phyloP scores from a whole-genome alignment of 495 filamentous ascomycete species.

The Talaromyces liani region DNA sequence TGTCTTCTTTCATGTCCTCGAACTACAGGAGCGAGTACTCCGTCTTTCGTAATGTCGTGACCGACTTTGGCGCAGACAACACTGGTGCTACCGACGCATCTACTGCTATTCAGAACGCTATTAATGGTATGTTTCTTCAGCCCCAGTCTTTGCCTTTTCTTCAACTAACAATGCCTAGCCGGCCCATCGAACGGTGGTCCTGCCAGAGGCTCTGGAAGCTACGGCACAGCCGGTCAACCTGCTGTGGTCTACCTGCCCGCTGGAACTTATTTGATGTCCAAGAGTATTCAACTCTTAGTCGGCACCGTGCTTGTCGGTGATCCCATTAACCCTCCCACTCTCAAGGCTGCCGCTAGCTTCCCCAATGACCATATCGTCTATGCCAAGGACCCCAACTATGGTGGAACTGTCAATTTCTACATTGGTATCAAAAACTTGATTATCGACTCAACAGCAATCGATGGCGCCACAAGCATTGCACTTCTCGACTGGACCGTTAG shows the following conservation, averaged over 20 bases:
- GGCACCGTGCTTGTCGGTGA: conserved; percentile 40
- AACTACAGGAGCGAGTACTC: conserved; percentile 20
- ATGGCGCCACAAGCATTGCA: conserved; percentile 17
- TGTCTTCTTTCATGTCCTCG: conserved; percentile 21
- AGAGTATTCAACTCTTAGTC: conserved; percentile 32
- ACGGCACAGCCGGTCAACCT: conserved; percentile 40
- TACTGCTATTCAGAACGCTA: conserved; percentile 23
- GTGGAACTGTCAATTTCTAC: conserved; percentile 32
- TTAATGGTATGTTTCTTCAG: conserved; percentile 15
- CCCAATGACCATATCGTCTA: conserved; percentile 24
- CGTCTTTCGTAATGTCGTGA: conserved; percentile 31
- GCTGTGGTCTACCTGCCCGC: conserved; percentile 43
- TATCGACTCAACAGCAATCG: conserved; percentile 27
- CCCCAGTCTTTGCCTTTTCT: neutral
- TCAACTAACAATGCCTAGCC: conserved; percentile 9
- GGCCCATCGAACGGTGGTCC: conserved; percentile 17
- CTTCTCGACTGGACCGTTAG: conserved; percentile 58
- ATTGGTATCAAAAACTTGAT: conserved; percentile 36
- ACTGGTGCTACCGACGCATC: conserved; percentile 19
- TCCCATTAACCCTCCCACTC: conserved; percentile 26
- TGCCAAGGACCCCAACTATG: conserved; percentile 27
- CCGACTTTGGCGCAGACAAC: conserved; percentile 25
- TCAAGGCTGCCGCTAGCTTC: conserved; percentile 28
- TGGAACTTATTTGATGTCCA: conserved; percentile 35
- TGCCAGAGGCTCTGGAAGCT: conserved; percentile 19